phyloP scores from a whole-genome alignment of 176 grass and related monocot species.

The Oryza australiensis region DNA sequence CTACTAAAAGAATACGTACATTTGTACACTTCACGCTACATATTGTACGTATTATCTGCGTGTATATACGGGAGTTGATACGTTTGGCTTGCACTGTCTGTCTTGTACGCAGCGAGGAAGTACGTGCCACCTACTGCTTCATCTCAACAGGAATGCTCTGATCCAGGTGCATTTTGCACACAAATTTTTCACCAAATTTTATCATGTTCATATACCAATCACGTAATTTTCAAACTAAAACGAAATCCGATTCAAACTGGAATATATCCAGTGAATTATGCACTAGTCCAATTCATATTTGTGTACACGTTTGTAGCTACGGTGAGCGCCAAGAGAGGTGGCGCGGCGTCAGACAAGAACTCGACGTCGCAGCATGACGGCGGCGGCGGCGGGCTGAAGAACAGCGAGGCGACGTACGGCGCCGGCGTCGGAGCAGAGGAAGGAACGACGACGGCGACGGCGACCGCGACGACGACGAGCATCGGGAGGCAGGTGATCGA shows the following conservation, averaged over 20 bases:
- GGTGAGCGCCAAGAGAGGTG: conserved; percentile 36
- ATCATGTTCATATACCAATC: background rate
- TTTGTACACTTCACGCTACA: background rate
- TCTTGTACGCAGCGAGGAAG: conserved; percentile 43
- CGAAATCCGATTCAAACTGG: background rate
- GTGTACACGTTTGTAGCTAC: conserved; percentile 5
- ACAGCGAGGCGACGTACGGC: conserved; percentile 50
- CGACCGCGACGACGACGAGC: conserved; percentile 22
- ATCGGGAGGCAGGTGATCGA: conserved; percentile 45
- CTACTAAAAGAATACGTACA: background rate
- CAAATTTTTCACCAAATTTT: background rate
- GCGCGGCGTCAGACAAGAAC: conserved; percentile 51
- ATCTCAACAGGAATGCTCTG: conserved; percentile 47
- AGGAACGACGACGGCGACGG: conserved; percentile 10
- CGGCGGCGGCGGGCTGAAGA: background rate
- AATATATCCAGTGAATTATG: background rate
- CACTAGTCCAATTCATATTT: background rate
- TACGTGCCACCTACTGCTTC: conserved; percentile 53
- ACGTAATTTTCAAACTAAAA: background rate
- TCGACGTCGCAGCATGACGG: conserved; percentile 50
- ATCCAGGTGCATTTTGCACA: conserved; percentile 33
- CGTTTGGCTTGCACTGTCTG: conserved; percentile 2
- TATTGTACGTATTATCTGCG: background rate
- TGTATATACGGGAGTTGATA: background rate
- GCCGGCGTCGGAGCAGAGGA: conserved; percentile 27